Evolutionary conservation across 371 early-diverging fungal genomes (phyloP).

Genomic region (Circinella minor): DNA sequence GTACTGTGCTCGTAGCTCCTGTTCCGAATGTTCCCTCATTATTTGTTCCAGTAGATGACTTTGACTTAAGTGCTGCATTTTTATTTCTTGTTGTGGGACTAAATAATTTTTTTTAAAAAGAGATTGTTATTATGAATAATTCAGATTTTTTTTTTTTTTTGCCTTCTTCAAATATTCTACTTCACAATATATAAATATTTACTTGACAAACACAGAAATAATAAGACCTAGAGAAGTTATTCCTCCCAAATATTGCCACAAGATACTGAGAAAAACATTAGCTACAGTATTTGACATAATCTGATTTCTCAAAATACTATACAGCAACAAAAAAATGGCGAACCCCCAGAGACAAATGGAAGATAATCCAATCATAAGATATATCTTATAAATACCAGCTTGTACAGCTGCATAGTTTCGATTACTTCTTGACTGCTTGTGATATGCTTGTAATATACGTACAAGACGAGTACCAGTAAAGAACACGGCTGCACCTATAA

Average conservation of each 20-base stretch:
- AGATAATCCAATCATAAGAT: constrained; percentile 18
- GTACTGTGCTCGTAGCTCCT: not conserved
- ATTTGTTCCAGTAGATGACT: not conserved
- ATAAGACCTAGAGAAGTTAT: constrained; percentile 20
- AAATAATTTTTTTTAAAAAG: not conserved
- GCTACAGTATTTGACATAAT: constrained; percentile 27
- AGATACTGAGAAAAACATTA: constrained; percentile 17
- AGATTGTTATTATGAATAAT: not conserved
- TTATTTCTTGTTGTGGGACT: not conserved
- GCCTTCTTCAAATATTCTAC: not conserved
- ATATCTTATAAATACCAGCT: constrained; percentile 13
- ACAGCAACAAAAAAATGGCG: constrained; percentile 28
- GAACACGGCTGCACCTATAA: constrained; percentile 29
- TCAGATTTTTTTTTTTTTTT: not conserved
- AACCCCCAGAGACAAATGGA: constrained; percentile 25
- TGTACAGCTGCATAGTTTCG: not conserved
- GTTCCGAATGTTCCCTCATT: not conserved
- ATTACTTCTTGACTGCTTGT: not conserved
- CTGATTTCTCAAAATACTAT: constrained; percentile 25
- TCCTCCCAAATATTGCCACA: constrained; percentile 29
- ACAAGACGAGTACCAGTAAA: constrained; percentile 39
- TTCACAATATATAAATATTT: not conserved
- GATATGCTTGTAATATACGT: constrained; percentile 33
- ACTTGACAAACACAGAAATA: constrained; percentile 29
- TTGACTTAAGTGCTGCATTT: constrained; percentile 2